phyloP scores from a whole-genome alignment of 2,329 filamentous ascomycete genomes.

The Passalora sequoiae region DNA sequence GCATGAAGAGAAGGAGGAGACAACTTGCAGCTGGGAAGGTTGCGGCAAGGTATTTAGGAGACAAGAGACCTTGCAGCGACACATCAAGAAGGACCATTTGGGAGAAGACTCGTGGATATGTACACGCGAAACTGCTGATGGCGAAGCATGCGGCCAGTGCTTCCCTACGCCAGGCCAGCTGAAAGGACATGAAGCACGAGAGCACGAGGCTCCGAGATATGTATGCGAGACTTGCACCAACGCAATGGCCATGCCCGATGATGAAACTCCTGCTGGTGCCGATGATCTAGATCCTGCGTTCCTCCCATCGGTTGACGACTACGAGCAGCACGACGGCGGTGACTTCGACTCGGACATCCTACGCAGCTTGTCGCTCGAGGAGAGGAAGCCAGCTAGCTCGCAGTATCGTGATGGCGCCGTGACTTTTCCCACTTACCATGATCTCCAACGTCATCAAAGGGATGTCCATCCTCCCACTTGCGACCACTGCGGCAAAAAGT shows the following conservation, averaged over 20 bases:
- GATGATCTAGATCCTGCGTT: conserved; percentile 23
- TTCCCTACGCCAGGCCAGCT: conserved; percentile 71
- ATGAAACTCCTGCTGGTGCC: conserved; percentile 7
- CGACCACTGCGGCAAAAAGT: conserved; percentile 65
- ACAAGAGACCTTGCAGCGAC: conserved; percentile 76
- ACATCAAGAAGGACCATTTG: conserved; percentile 72
- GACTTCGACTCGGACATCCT: conserved; percentile 15
- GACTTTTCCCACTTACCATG: conserved; percentile 63
- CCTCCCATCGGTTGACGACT: conserved; percentile 18
- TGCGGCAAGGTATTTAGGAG: conserved; percentile 86
- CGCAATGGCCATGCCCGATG: conserved; percentile 6
- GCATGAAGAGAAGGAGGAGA: conserved; percentile 65
- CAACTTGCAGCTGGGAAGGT: conserved; percentile 44
- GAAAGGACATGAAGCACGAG: conserved; percentile 63
- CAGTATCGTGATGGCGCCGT: conserved; percentile 13
- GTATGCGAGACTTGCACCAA: conserved; percentile 69
- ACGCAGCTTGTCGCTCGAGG: conserved; percentile 17
- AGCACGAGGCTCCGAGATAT: conserved; percentile 63
- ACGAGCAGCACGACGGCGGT: conserved; percentile 4
- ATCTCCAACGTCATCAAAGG: conserved; percentile 68
- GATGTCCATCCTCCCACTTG: conserved; percentile 68
- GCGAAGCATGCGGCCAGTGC: conserved; percentile 57
- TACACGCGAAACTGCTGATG: conserved; percentile 48
- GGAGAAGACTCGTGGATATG: conserved; percentile 68
- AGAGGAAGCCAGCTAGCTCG: conserved; percentile 27